Conservation (phyloP, 768 basidiomycete genomes). For the Russula dissimulans region DNA sequence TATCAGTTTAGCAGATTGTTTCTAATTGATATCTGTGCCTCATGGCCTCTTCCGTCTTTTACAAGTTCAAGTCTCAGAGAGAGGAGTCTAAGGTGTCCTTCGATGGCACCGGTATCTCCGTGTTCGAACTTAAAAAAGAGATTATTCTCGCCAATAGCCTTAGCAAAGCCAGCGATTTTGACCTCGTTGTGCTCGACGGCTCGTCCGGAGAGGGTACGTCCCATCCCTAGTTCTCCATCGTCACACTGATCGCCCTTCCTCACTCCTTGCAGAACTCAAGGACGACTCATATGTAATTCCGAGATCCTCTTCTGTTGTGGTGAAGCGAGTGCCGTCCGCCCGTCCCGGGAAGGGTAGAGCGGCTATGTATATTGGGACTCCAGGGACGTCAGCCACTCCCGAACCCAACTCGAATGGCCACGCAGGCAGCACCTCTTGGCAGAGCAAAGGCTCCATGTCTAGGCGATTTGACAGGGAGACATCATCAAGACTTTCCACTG, state of each 20-base stretch:
- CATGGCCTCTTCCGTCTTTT: constrained; percentile 94
- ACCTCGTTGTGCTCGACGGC: constrained; percentile 77
- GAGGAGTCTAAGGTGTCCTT: constrained; percentile 94
- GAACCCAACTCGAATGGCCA: constrained; percentile 22
- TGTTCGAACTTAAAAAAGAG: constrained; percentile 98
- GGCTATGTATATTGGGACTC: constrained; percentile 53
- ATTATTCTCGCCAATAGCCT: constrained; percentile 94
- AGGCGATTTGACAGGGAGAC: constrained; percentile 78
- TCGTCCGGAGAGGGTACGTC: constrained; percentile 78
- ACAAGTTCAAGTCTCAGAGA: constrained; percentile 93
- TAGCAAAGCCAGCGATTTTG: constrained; percentile 95
- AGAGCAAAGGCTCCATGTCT: constrained; percentile 58
- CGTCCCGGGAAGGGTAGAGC: constrained; percentile 80
- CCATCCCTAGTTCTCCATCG: background rate
- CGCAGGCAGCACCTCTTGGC: constrained; percentile 36
- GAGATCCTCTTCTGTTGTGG: constrained; percentile 88
- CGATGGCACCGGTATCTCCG: constrained; percentile 97
- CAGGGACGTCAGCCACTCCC: constrained; percentile 37
- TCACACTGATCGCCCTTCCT: background rate
- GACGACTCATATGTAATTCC: constrained; percentile 91
- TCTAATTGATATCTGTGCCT: constrained; percentile 20
- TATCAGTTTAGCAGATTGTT: constrained; percentile 7
- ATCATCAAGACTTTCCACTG: background rate
- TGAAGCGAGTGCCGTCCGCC: constrained; percentile 78
- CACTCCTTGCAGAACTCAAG: constrained; percentile 56